Percentiles rank a stretch among this genome's conserved stretches.
phyloP scores from a whole-genome alignment of 2,329 filamentous ascomycete genomes.

The Trichoderma brevicompactum region DNA sequence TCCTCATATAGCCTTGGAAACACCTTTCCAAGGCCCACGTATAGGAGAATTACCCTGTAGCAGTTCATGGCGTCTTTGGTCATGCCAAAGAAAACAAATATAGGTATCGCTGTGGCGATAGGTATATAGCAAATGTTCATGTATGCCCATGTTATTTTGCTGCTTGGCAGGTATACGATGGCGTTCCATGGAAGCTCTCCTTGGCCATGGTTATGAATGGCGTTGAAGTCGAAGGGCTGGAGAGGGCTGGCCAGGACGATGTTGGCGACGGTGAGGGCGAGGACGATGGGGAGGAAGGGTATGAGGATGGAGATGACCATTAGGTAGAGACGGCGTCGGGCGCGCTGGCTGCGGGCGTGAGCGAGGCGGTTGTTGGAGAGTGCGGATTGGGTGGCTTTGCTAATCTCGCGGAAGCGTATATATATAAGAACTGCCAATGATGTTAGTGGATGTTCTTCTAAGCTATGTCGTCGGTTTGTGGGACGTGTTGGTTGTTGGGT shows the following conservation, averaged over 20 bases:
- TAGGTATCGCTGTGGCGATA: slow-evolving; percentile 51
- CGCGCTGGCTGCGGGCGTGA: slow-evolving; percentile 50
- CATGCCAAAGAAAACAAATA: slow-evolving; percentile 61
- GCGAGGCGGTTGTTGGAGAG: slow-evolving; percentile 48
- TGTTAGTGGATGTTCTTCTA: not conserved
- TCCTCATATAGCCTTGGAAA: slow-evolving; percentile 49
- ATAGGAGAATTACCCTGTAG: slow-evolving; percentile 50
- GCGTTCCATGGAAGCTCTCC: slow-evolving; percentile 48
- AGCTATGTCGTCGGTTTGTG: not conserved
- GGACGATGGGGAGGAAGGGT: slow-evolving; percentile 55
- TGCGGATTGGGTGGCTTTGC: slow-evolving; percentile 47
- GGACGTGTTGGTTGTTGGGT: not conserved
- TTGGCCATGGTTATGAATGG: slow-evolving; percentile 47
- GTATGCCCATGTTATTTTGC: slow-evolving; percentile 44
- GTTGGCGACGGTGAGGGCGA: slow-evolving; percentile 49
- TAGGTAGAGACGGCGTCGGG: slow-evolving; percentile 58
- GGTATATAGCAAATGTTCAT: slow-evolving; percentile 56
- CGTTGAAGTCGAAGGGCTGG: slow-evolving; percentile 47
- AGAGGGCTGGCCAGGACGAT: slow-evolving; percentile 40
- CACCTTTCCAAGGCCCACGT: slow-evolving; percentile 48
- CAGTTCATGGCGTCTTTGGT: slow-evolving; percentile 57
- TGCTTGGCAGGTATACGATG: slow-evolving; percentile 52
- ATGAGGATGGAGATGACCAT: slow-evolving; percentile 58
- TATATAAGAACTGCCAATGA: slow-evolving; percentile 50
- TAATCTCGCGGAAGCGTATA: slow-evolving; percentile 52